A percentile compares a stretch with the other conserved stretches of the same genome.
phyloP scores from a whole-genome alignment of 768 basidiomycete species.

The Pleurotus pulmonarius region DNA sequence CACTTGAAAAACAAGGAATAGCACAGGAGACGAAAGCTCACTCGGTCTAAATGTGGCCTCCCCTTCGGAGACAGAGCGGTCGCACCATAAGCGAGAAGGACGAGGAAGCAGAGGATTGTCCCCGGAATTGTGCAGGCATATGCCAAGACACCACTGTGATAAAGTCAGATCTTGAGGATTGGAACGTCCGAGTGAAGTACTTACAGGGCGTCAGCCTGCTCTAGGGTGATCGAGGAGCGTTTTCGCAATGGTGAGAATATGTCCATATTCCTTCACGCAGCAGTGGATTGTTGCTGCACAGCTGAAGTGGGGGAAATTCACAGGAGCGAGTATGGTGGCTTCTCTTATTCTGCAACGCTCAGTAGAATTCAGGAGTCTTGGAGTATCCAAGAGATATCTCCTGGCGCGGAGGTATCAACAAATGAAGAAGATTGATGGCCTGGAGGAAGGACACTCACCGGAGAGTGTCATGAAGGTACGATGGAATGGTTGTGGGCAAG shows the following conservation, averaged over 20 bases:
- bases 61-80: slow-evolving; percentile 7
- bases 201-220: neutral
- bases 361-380: neutral
- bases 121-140: slow-evolving; percentile 13
- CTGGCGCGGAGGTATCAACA: neutral
- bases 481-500: neutral
- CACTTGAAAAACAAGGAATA: slow-evolving; percentile 18
- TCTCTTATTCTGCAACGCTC: neutral
- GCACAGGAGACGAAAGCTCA: slow-evolving; percentile 19
- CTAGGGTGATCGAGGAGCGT: neutral
- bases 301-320: neutral
- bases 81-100: slow-evolving; percentile 12
- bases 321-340: neutral
- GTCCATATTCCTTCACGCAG: neutral
- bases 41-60: slow-evolving; percentile 16
- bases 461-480: neutral
- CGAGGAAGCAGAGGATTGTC: slow-evolving; percentile 13
- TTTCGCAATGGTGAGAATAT: neutral
- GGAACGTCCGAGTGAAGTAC: slow-evolving; percentile 9
- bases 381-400: neutral
- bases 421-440: neutral
- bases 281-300: neutral
- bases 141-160: neutral
- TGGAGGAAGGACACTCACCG: neutral
- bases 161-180: slow-evolving; percentile 5